These are phyloP conservation scores for Crithidia brevicula DNA, from an alignment of 208 protist genomes.

Conservation along the genomic window DNA sequence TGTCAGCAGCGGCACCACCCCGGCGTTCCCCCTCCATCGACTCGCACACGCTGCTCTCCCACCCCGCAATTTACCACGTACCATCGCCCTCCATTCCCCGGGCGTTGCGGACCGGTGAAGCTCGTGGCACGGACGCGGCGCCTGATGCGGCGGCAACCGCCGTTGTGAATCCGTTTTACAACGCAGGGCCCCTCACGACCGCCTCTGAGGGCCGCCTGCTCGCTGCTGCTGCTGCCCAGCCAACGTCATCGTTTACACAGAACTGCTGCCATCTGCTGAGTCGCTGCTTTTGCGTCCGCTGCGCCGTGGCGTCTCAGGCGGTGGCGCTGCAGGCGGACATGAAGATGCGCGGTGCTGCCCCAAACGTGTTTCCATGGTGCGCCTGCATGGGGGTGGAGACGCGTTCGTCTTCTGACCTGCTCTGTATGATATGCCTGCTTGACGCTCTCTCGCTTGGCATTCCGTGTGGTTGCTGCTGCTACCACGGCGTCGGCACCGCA, in stretches of 20 bases:
- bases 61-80: constrained; percentile 21
- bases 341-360: constrained; percentile 32
- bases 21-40: not conserved
- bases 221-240: not conserved
- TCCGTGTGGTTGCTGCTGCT: constrained; percentile 60
- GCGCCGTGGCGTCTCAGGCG: constrained; percentile 63
- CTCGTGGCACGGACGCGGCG: not conserved
- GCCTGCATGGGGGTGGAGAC: constrained; percentile 38
- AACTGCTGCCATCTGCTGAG: constrained; percentile 40
- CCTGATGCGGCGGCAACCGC: not conserved
- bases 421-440: constrained; percentile 43
- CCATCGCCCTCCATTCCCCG: not conserved
- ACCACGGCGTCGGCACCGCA: constrained; percentile 71
- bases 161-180: not conserved
- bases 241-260: not conserved
- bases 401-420: constrained; percentile 24
- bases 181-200: not conserved
- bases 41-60: not conserved
- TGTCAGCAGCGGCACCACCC: not conserved
- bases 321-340: constrained; percentile 56
- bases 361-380: constrained; percentile 40
- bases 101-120: not conserved
- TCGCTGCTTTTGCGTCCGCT: constrained; percentile 67
- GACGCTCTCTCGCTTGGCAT: constrained; percentile 56
- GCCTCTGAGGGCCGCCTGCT: not conserved